Base-by-base conservation (phyloP, 108 stramenopile species). In the Halocafeteria seosinensis region DNA sequence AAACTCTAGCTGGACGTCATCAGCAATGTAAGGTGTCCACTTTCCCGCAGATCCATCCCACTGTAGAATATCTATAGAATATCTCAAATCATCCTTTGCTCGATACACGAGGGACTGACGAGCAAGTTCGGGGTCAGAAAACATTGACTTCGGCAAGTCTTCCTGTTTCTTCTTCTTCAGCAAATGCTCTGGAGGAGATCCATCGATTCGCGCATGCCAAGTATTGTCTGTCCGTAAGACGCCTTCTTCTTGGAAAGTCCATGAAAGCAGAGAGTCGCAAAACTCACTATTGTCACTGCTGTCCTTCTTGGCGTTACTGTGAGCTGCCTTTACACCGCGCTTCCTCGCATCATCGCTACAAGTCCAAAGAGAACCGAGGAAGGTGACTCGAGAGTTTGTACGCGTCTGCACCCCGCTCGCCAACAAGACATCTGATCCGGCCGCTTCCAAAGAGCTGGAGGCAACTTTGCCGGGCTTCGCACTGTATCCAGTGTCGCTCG, bases 81-180 rank as follows among this genome's bases (percentile, higher is more conserved):
- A 78, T 8, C 59, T 62, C 32, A 78, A 42, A 50, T 77, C 74
- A 37, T 78, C 78, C 38, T 76, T 78, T 64, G 77, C 62, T 59
- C 78, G 78, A 70, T 78, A 78, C 38, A 77, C 78, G 50, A 74
- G 72, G 1, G 78, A 77, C 37, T 76, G 66, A 35, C 73, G 76
- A 38, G 73, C 73, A 11, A 76, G 63, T 52, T 78, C 78, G 37
- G 78, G 78, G 34, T 78, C 78, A 29, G 78, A 73, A 34, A 73
- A 78, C 24, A 78, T 73, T 24, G 73, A 67, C 29, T 27, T 23
- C 3, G 78, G 75, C 32, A 76, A 69, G 38, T 76, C 76, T 17
- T 66, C 61, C 33, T 69, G 28, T 60, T 70, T 66, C 37, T 76
- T 78, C 50, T 76, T 65, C 47, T 74, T 53, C 8, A 78, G 71